Evolutionary conservation across 1,284 basidiomycete species (phyloP).

Genomic region (Ustilago hordei): DNA sequence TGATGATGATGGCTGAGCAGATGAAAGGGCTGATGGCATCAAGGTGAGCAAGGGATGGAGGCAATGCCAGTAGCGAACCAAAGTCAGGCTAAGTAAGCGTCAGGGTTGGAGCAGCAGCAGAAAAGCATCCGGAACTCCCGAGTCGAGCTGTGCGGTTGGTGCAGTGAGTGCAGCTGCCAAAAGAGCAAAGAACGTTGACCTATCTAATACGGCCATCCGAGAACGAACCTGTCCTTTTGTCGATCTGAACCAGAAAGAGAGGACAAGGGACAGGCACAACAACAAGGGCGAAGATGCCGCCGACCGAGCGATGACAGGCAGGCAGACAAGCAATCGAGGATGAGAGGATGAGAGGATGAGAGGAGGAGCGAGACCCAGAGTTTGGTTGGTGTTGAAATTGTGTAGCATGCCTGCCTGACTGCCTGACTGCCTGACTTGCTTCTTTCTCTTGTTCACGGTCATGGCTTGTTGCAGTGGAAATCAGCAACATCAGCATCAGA

Average conservation of each 20-base stretch:
- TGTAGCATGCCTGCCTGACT: neutral
- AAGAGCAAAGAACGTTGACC: conserved; percentile 8
- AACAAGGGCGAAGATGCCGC: conserved; percentile 21
- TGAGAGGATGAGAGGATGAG: neutral
- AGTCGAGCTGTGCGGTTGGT: conserved; percentile 13
- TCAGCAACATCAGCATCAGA: neutral
- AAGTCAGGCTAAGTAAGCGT: neutral
- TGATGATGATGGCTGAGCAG: conserved; percentile 6
- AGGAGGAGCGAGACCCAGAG: neutral
- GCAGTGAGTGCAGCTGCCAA: neutral
- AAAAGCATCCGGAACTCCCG: conserved; percentile 41
- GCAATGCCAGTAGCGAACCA: neutral
- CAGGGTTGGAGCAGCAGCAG: conserved; percentile 2
- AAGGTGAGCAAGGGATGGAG: neutral
- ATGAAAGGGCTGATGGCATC: neutral
- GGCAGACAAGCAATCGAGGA: conserved; percentile 13
- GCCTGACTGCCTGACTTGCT: too few species aligned
- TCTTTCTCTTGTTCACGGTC: too few species aligned
- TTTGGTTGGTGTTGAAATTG: neutral
- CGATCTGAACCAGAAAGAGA: neutral
- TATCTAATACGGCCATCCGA: conserved; percentile 14
- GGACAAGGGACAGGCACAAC: neutral
- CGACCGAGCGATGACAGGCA: conserved; percentile 19
- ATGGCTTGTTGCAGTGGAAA: neutral
- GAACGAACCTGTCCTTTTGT: conserved; percentile 4